Percentiles rank a stretch among this genome's conserved stretches.
Evolutionary conservation across 2,329 filamentous ascomycete genomes (phyloP).

Genomic region (Exserohilum rostratum): DNA sequence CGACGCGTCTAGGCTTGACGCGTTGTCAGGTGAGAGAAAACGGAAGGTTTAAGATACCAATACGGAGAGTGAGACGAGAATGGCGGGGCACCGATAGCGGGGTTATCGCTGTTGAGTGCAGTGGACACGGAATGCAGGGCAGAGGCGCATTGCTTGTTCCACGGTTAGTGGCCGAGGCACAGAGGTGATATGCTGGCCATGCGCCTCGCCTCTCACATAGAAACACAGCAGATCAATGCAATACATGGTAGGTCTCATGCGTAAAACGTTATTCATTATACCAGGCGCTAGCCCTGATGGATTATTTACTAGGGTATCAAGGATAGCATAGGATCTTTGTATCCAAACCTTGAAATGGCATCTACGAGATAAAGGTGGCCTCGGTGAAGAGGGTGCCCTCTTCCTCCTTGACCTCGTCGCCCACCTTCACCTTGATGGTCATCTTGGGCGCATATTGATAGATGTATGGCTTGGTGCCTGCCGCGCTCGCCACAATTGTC

Average conservation of each 20-base stretch:
- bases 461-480: slow-evolving; percentile 95
- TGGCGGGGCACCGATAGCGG: slow-evolving; percentile 7
- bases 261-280: slow-evolving; percentile 35
- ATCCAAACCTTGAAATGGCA: slow-evolving; percentile 18
- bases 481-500: slow-evolving; percentile 84
- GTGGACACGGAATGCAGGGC: neutral
- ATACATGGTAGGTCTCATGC: neutral
- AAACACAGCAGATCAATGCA: neutral
- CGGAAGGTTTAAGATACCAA: no score
- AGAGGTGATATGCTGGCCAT: neutral
- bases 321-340: slow-evolving; percentile 22
- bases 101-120: neutral
- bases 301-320: slow-evolving; percentile 43
- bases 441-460: slow-evolving; percentile 86
- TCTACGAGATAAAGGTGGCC: slow-evolving; percentile 90
- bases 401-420: slow-evolving; percentile 78
- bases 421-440: slow-evolving; percentile 82
- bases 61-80: slow-evolving; percentile 1
- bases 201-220: neutral
- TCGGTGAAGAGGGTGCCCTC: slow-evolving; percentile 82
- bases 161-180: neutral
- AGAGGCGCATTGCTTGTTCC: no score
- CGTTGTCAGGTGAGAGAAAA: slow-evolving; percentile 23
- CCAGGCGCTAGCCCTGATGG: slow-evolving; percentile 44
- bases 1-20: slow-evolving; percentile 17